A percentile compares a stretch with the other conserved stretches of the same genome.
These are phyloP conservation scores for Cucumis variabilis DNA, from an alignment of 331 rosid genomes.

Conservation along the genomic window DNA sequence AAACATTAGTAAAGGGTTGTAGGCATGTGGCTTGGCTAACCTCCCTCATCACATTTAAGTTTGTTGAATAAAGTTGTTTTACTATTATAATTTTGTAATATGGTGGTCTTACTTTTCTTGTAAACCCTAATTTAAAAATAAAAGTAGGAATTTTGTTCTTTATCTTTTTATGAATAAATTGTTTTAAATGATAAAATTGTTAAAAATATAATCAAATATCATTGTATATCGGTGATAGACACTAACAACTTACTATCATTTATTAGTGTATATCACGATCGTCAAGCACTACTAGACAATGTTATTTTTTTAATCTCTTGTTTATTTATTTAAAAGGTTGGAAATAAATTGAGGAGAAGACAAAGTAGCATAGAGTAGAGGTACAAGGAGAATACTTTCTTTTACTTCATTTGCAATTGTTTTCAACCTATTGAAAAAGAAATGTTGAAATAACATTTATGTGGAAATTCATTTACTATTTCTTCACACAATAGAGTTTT, in stretches of 20 bases:
- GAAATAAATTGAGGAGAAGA: background rate
- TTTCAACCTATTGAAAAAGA: background rate
- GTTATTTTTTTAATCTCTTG: too few relatives aligned
- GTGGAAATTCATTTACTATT: background rate
- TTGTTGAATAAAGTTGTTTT: background rate
- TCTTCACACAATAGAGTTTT: background rate
- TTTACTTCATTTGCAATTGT: background rate
- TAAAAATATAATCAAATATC: too few relatives aligned
- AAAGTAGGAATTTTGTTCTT: too few relatives aligned
- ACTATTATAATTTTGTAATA: background rate
- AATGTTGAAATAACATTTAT: background rate
- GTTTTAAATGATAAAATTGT: too few relatives aligned
- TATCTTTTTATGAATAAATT: background rate
- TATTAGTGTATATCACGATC: too few relatives aligned
- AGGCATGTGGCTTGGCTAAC: slow-evolving; percentile 11
- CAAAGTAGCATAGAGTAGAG: too few relatives aligned
- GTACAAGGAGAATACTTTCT: background rate
- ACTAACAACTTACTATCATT: too few relatives aligned
- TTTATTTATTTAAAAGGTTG: too few relatives aligned
- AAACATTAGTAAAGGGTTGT: background rate
- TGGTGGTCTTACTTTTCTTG: too few relatives aligned
- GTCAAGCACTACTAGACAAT: too few relatives aligned
- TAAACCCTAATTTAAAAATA: background rate
- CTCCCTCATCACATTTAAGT: background rate
- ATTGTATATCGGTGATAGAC: too few relatives aligned